A percentile compares a stretch with the other conserved stretches of the same genome.
Evolutionary conservation across 495 filamentous ascomycete genomes (phyloP).

Genomic region (Tricharina praecox): DNA sequence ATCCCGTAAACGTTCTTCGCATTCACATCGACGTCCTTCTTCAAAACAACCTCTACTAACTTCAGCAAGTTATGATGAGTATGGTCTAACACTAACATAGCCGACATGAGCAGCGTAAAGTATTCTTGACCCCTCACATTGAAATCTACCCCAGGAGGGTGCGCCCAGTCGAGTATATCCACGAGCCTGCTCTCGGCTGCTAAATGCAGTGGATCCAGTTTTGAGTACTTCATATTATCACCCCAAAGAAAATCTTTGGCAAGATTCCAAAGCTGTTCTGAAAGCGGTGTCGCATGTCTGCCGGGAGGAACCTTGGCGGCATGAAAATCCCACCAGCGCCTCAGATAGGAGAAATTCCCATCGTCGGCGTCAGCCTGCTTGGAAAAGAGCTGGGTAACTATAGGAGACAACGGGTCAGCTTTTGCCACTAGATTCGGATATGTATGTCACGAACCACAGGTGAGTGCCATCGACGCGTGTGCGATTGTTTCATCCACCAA

Average conservation of each 20-base stretch:
- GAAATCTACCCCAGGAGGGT: not conserved
- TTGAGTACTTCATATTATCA: not conserved
- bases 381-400: conserved; percentile 4
- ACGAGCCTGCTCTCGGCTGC: not conserved
- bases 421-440: not conserved
- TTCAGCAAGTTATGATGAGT: not conserved
- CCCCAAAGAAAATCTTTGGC: not conserved
- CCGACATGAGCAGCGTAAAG: no score
- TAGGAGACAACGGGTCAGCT: not conserved
- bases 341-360: not conserved
- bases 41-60: not conserved
- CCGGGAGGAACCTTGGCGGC: not conserved
- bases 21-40: not conserved
- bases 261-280: not conserved
- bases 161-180: not conserved
- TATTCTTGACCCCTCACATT: not conserved
- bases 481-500: not conserved
- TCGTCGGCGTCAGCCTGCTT: not conserved
- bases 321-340: not conserved
- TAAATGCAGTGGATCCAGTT: not conserved
- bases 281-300: not conserved
- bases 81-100: not conserved
- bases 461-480: not conserved
- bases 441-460: conserved; percentile 1
- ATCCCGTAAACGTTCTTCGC: not conserved